phyloP scores from a whole-genome alignment of 1,284 basidiomycete genomes.

The Xerocomus nothofagi region DNA sequence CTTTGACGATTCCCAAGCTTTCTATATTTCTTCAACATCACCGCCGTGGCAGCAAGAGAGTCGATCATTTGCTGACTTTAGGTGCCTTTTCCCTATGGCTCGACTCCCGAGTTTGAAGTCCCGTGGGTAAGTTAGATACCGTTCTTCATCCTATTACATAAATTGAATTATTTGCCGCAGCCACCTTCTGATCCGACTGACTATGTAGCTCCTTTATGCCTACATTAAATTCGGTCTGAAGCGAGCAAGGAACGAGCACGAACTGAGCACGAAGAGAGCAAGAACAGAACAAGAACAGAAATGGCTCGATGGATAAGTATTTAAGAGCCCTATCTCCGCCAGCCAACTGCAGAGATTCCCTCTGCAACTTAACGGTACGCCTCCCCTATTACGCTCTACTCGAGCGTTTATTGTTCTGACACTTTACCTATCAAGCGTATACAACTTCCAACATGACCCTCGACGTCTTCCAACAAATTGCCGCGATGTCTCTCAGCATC shows the following conservation, averaged over 20 bases:
- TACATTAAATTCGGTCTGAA: background rate
- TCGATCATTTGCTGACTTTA: too few species aligned
- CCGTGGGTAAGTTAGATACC: too few species aligned
- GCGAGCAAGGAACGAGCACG: too few species aligned
- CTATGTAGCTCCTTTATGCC: background rate
- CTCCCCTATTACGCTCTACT: background rate
- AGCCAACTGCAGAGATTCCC: background rate
- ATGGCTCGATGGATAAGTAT: background rate
- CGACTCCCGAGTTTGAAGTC: too few species aligned
- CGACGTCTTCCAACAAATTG: slow-evolving; percentile 25
- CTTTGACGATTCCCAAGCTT: too few species aligned
- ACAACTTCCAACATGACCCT: slow-evolving; percentile 14
- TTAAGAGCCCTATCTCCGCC: background rate
- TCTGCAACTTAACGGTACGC: background rate
- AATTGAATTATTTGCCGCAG: too few species aligned
- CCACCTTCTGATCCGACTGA: too few species aligned
- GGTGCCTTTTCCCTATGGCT: too few species aligned
- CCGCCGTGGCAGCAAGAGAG: too few species aligned
- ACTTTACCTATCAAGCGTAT: background rate
- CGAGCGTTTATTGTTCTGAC: background rate
- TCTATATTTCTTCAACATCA: too few species aligned
- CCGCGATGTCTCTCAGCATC: slow-evolving; percentile 8
- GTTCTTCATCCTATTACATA: too few species aligned
- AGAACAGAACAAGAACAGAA: background rate
- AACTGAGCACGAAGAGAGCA: too few species aligned